These are phyloP conservation scores for Psidium friedrichsthalianum DNA, from an alignment of 345 rosid species.

Conservation along the genomic window DNA sequence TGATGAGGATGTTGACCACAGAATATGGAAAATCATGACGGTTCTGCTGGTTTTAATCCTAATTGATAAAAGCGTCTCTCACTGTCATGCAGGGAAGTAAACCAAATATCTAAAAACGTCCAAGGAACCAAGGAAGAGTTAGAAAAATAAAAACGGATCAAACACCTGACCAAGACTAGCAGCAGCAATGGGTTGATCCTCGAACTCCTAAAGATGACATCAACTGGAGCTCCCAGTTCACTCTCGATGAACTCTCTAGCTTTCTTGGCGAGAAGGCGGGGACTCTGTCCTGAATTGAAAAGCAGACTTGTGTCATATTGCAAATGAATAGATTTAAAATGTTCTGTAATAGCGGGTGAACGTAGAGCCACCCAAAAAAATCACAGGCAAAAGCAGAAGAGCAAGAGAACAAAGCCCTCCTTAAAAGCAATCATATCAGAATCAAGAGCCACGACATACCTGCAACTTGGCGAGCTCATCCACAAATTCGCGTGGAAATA, in stretches of 20 bases:
- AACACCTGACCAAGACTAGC: conserved; percentile 99
- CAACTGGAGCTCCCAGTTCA: conserved; percentile 75
- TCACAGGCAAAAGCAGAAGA: not conserved
- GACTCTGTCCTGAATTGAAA: conserved; percentile 66
- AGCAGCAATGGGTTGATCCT: conserved; percentile 93
- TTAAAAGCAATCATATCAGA: not conserved
- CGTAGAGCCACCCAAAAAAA: not conserved
- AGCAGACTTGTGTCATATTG: not conserved
- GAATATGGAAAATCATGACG: not conserved
- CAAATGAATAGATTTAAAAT: not conserved
- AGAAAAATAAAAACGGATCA: conserved; percentile 11
- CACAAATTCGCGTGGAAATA: conserved; percentile 83
- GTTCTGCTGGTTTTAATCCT: not conserved
- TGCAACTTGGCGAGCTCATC: conserved; percentile 98
- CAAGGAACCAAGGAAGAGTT: not conserved
- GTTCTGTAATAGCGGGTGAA: not conserved
- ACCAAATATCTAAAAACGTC: not conserved
- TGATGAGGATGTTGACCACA: not conserved
- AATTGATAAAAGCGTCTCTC: not conserved
- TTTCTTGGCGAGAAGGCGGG: conserved; percentile 85
- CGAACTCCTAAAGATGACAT: conserved; percentile 63
- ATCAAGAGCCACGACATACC: conserved; percentile 26
- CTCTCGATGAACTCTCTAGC: conserved; percentile 57
- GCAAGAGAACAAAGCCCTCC: not conserved
- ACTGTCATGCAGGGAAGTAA: not conserved